A percentile compares a stretch with the other conserved stretches of the same genome.
Conservation (phyloP, 768 basidiomycete species). For the Boletus subcaerulescens region DNA sequence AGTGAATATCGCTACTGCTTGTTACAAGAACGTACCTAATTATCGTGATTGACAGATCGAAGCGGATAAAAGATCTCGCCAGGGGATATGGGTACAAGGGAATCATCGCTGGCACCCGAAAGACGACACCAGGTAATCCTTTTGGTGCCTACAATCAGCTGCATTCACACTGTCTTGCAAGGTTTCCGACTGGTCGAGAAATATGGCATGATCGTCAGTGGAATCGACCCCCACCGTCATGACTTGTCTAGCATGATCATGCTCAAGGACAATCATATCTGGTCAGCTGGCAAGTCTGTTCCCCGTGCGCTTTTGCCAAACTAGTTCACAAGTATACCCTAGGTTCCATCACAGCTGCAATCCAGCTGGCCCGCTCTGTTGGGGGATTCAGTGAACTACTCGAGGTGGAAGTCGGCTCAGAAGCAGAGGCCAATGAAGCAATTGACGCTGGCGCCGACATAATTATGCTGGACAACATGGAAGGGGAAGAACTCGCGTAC, state of each 20-base stretch:
- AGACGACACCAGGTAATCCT: conserved; percentile 83
- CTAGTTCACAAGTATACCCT: conserved; percentile 5
- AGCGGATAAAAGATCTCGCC: conserved; percentile 76
- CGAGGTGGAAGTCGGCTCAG: conserved; percentile 89
- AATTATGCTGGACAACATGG: conserved; percentile 93
- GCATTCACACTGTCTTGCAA: conserved; percentile 27
- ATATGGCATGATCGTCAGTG: conserved; percentile 97
- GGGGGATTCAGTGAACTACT: conserved; percentile 90
- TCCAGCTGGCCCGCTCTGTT: conserved; percentile 79
- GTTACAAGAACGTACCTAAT: background rate
- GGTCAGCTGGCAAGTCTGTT: conserved; percentile 74
- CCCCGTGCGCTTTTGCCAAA: background rate
- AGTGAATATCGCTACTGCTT: conserved; percentile 46
- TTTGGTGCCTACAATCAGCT: background rate
- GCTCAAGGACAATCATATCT: conserved; percentile 99
- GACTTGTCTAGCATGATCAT: conserved; percentile 99
- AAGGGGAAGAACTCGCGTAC: conserved; percentile 64
- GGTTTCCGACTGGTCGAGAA: conserved; percentile 97
- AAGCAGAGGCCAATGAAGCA: conserved; percentile 94
- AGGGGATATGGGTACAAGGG: conserved; percentile 77
- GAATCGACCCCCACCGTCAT: conserved; percentile 92
- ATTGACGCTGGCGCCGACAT: conserved; percentile 94
- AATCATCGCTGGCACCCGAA: conserved; percentile 90
- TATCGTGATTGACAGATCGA: conserved; percentile 57
- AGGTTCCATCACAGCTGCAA: conserved; percentile 91